A percentile compares a stretch with the other conserved stretches of the same genome.
Conservation (phyloP, 2,329 filamentous ascomycete genomes). For the Aspergillus melleus region DNA sequence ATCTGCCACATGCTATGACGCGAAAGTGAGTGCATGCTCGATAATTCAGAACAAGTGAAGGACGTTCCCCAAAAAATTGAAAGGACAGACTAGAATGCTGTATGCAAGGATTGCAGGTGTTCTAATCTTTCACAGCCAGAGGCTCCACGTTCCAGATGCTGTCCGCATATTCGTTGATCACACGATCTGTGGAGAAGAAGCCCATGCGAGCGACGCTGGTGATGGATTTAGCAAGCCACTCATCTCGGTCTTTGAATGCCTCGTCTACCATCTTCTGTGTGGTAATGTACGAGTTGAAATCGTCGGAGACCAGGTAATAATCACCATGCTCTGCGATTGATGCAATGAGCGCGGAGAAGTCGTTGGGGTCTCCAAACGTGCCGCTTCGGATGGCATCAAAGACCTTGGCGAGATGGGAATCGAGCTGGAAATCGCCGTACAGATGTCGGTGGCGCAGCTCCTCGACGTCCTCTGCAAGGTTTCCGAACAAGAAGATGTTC, state of each 20-base stretch:
- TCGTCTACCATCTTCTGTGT: conserved; percentile 90
- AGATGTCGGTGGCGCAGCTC: conserved; percentile 88
- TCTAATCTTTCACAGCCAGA: conserved; percentile 49
- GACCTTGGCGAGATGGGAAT: conserved; percentile 74
- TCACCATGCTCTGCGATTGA: conserved; percentile 91
- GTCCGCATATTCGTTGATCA: conserved; percentile 97
- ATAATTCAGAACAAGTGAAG: not conserved
- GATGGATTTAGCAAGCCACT: conserved; percentile 90
- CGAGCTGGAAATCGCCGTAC: conserved; percentile 76
- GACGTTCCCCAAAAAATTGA: not conserved
- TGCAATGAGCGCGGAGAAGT: conserved; percentile 80
- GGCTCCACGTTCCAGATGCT: conserved; percentile 97
- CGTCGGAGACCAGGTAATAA: conserved; percentile 96
- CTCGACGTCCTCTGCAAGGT: conserved; percentile 92
- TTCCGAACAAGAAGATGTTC: conserved; percentile 98
- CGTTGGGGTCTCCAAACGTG: conserved; percentile 74
- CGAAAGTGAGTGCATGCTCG: not conserved
- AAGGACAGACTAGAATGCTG: not conserved
- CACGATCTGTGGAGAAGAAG: conserved; percentile 93
- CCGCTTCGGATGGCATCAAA: conserved; percentile 79
- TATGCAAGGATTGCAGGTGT: not conserved
- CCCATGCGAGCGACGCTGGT: conserved; percentile 89
- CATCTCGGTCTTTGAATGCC: conserved; percentile 86
- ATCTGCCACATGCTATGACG: not conserved
- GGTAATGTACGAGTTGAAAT: conserved; percentile 92